Percentiles rank a stretch among this genome's conserved stretches.
Evolutionary conservation across 352 stramenopile species (phyloP).

Genomic region (Globisporangium cylindrosporum): DNA sequence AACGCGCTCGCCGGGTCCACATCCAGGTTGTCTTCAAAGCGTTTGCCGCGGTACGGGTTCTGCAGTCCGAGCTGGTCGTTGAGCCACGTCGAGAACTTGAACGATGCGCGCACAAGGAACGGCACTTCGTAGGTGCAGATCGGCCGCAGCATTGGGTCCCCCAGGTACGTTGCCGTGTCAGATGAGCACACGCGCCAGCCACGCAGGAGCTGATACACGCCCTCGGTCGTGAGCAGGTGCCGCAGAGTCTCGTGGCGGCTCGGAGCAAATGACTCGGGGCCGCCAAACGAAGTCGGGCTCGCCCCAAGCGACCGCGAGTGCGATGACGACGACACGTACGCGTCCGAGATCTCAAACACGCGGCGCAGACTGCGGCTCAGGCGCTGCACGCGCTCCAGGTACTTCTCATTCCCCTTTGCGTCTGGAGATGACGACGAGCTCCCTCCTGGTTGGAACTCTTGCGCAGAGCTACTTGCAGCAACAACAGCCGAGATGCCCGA

Average conservation of each 20-base stretch:
- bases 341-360: conserved; percentile 85
- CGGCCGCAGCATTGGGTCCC: conserved; percentile 81
- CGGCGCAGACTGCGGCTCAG: conserved; percentile 66
- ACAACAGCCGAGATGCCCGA: conserved; percentile 26
- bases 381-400: conserved; percentile 59
- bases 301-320: conserved; percentile 44
- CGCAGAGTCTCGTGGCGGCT: conserved; percentile 52
- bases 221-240: conserved; percentile 60
- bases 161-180: conserved; percentile 61
- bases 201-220: conserved; percentile 59
- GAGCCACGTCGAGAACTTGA: conserved; percentile 75
- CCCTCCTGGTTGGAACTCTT: not conserved
- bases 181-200: conserved; percentile 76
- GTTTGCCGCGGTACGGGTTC: conserved; percentile 67
- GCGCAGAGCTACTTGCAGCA: conserved; percentile 13
- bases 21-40: conserved; percentile 71
- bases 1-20: conserved; percentile 40
- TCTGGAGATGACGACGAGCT: conserved; percentile 25
- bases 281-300: conserved; percentile 16
- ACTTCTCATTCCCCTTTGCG: conserved; percentile 21
- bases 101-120: conserved; percentile 74
- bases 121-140: conserved; percentile 83
- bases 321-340: conserved; percentile 77
- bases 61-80: conserved; percentile 64
- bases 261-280: conserved; percentile 57